Conservation (phyloP, 2,329 filamentous ascomycete species). For the Huntiella bhutanensis region DNA sequence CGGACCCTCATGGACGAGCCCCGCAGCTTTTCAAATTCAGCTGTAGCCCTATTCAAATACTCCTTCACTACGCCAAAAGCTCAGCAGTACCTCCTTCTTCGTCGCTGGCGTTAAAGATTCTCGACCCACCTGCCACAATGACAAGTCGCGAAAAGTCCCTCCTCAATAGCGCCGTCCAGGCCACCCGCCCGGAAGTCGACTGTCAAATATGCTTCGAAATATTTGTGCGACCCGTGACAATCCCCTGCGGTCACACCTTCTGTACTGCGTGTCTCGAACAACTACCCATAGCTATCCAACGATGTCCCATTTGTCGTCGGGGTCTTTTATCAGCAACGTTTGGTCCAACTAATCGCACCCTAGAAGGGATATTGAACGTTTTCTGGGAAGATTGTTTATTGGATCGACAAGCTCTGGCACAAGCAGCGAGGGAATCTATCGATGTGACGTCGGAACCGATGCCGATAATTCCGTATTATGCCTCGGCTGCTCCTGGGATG, state of each 20-base stretch:
- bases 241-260: constrained; percentile 74
- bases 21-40: neutral
- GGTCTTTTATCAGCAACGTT: constrained; percentile 32
- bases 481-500: constrained; percentile 62
- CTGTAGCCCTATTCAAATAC: constrained; percentile 1
- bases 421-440: too few relatives aligned
- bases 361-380: too few relatives aligned
- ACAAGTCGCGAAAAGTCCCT: neutral
- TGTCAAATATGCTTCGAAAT: constrained; percentile 77
- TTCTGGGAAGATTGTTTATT: too few relatives aligned
- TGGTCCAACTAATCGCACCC: too few relatives aligned
- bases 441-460: constrained; percentile 23
- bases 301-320: constrained; percentile 67
- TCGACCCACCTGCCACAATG: neutral
- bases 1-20: neutral
- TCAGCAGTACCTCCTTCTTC: neutral
- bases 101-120: too few relatives aligned
- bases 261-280: constrained; percentile 63
- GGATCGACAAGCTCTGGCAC: constrained; percentile 19
- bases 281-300: constrained; percentile 54
- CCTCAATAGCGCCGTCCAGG: constrained; percentile 39
- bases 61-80: neutral
- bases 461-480: constrained; percentile 68
- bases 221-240: constrained; percentile 67
- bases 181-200: constrained; percentile 52